Percentiles rank a stretch among this genome's conserved stretches.
Conservation (phyloP, 257 asterid species). For the Linderniella brevidens region DNA sequence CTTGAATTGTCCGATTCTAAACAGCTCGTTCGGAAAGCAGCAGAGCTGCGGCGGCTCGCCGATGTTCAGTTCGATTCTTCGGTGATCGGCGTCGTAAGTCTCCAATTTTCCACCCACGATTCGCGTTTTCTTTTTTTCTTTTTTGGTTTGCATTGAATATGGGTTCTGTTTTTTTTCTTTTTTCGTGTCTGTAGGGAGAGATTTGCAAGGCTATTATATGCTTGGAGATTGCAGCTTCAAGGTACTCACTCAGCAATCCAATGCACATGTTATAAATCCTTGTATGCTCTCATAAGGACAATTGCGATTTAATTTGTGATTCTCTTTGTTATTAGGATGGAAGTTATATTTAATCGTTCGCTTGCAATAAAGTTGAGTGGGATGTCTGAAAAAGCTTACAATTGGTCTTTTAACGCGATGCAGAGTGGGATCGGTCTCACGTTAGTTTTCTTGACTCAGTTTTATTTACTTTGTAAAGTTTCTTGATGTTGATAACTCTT, state of each 20-base stretch:
- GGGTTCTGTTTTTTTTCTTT: background rate
- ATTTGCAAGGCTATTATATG: constrained; percentile 89
- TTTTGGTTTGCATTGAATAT: background rate
- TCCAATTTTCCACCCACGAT: background rate
- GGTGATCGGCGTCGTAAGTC: constrained; percentile 61
- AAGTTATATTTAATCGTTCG: constrained; percentile 57
- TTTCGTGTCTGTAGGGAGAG: constrained; percentile 52
- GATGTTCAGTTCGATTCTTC: constrained; percentile 85
- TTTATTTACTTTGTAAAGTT: background rate
- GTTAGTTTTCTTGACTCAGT: constrained; percentile 20
- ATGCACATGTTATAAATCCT: too few relatives aligned
- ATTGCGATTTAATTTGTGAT: background rate
- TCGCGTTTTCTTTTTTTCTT: background rate
- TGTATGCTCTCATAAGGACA: background rate
- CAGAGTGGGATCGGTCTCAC: constrained; percentile 83
- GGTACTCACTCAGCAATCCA: constrained; percentile 24
- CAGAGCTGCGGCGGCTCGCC: constrained; percentile 91
- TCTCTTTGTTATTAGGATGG: constrained; percentile 45
- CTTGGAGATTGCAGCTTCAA: constrained; percentile 69
- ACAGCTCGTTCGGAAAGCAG: constrained; percentile 52
- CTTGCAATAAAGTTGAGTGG: constrained; percentile 69
- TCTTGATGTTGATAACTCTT: background rate
- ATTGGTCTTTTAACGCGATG: constrained; percentile 77
- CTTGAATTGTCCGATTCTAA: constrained; percentile 52
- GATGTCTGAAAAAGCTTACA: constrained; percentile 77